Percentiles rank a stretch among this genome's conserved stretches.
Conservation (phyloP, 2,329 filamentous ascomycete species). For the Capronia americana region DNA sequence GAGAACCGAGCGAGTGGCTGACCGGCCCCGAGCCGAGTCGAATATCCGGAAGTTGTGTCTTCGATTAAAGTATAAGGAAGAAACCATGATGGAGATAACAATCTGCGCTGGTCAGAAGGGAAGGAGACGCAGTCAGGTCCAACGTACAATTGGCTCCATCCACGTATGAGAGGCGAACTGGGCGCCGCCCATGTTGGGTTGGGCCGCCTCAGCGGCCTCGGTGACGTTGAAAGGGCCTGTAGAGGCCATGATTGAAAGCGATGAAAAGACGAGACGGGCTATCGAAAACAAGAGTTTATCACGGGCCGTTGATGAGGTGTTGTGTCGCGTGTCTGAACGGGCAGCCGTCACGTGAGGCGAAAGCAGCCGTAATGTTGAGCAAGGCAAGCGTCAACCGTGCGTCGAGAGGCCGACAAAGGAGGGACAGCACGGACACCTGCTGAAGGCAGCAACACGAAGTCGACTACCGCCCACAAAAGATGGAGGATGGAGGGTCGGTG, state of each 20-base stretch:
- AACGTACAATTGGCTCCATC: slow-evolving; percentile 47
- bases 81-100: slow-evolving; percentile 58
- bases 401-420: slow-evolving; percentile 3
- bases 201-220: slow-evolving; percentile 25
- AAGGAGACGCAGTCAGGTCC: background rate
- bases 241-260: slow-evolving; percentile 24
- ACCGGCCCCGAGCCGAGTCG: slow-evolving; percentile 37
- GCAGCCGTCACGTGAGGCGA: slow-evolving; percentile 28
- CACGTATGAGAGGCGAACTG: slow-evolving; percentile 47
- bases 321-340: slow-evolving; percentile 22
- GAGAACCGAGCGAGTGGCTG: slow-evolving; percentile 35
- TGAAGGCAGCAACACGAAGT: background rate
- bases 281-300: slow-evolving; percentile 3
- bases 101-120: slow-evolving; percentile 47
- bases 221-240: slow-evolving; percentile 27
- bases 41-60: slow-evolving; percentile 54
- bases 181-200: slow-evolving; percentile 46
- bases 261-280: background rate
- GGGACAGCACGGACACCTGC: background rate
- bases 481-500: background rate
- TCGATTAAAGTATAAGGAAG: slow-evolving; percentile 57
- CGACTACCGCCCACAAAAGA: background rate
- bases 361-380: background rate
- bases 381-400: background rate
- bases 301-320: slow-evolving; percentile 1